Evolutionary conservation across 257 asterid genomes (phyloP), one percentile per base, ranked within the genome.

Genomic region (Nicotiana undulata): DNA sequence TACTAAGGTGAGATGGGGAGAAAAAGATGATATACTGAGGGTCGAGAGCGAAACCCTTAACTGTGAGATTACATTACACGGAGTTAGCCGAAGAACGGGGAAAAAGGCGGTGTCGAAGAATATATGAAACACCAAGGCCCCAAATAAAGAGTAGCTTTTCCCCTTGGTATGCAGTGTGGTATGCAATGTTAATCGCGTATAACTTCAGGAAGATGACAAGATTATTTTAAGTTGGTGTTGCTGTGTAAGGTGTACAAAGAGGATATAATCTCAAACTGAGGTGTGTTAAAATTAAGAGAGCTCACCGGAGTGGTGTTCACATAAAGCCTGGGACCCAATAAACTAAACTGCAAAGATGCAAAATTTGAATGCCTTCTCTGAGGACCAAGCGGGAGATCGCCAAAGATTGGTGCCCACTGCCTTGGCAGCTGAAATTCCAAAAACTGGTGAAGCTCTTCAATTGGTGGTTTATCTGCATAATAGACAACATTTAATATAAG

Each of bases 301-400:
- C 84, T 80, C 92, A 94, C 99, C 91, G 85, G 90, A 46, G 86
- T 53, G 65, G 92, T 90, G 86, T 96, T 96, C 63, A 96, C 86
- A 77, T 84, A 90, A 82, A 96, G 99, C 86, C 87, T 92, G 82
- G 98, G 97, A 59, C 99, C 99, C 92, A 94, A 84, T 80, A 96
- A 89, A 90, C 99, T 96, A 84, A 96, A 96, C 81, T 92, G 99
- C 85, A 96, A 85, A 55, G 99, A 93, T 65, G 94, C 86, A 60
- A 90, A 84, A 84, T 87, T 90, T 82, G 89, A 91, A 82, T 92
- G 93, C 85, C 93, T 91, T 63, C 97, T 88, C 72, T 96, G 97
- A 64, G 99, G 99, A 84, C 98, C 99, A 81, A 96, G 95, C 40
- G 99, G 97, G 85, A 96, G 98, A 81, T 96, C 97, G 63, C 93